These are phyloP conservation scores for Blumeria hordei DNA, from an alignment of 2,329 filamentous ascomycete species.

Conservation along the genomic window DNA sequence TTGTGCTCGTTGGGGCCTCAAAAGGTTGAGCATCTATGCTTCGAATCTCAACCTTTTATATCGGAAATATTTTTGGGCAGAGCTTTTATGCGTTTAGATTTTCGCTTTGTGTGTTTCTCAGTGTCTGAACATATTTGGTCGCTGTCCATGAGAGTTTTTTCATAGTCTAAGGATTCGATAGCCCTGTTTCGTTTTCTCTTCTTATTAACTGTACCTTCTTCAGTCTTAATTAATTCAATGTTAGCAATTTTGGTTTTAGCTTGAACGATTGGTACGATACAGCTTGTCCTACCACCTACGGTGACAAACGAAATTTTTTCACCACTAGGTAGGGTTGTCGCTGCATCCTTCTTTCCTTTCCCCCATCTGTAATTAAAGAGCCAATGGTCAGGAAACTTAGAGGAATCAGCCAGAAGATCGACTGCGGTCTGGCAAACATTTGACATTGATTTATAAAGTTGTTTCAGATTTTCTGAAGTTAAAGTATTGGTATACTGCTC, in stretches of 20 bases:
- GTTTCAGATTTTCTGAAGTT: conserved; percentile 41
- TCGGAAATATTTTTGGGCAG: too few relatives aligned
- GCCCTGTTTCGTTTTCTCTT: too few relatives aligned
- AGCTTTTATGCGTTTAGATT: too few relatives aligned
- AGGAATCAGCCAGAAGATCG: conserved; percentile 56
- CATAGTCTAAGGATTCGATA: too few relatives aligned
- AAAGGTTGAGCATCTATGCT: too few relatives aligned
- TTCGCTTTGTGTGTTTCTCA: too few relatives aligned
- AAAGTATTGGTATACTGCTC: conserved; percentile 84
- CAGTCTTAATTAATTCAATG: too few relatives aligned
- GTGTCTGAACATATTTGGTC: too few relatives aligned
- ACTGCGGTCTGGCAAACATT: conserved; percentile 63
- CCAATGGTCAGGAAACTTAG: conserved; percentile 69
- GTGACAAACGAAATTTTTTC: conserved; percentile 69
- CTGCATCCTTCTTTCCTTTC: conserved; percentile 54
- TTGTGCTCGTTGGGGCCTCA: too few relatives aligned
- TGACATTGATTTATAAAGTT: conserved; percentile 47
- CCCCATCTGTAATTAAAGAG: conserved; percentile 74
- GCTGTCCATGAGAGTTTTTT: too few relatives aligned
- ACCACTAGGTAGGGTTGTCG: conserved; percentile 51
- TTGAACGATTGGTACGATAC: conserved; percentile 63
- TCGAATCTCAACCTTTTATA: too few relatives aligned
- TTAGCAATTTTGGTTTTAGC: conserved; percentile 33
- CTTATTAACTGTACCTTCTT: too few relatives aligned
- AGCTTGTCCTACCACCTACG: conserved; percentile 78